Percentiles rank a stretch among this genome's conserved stretches.
Evolutionary conservation across 2,329 filamentous ascomycete species (phyloP).

Genomic region (Ampelomyces quisqualis): DNA sequence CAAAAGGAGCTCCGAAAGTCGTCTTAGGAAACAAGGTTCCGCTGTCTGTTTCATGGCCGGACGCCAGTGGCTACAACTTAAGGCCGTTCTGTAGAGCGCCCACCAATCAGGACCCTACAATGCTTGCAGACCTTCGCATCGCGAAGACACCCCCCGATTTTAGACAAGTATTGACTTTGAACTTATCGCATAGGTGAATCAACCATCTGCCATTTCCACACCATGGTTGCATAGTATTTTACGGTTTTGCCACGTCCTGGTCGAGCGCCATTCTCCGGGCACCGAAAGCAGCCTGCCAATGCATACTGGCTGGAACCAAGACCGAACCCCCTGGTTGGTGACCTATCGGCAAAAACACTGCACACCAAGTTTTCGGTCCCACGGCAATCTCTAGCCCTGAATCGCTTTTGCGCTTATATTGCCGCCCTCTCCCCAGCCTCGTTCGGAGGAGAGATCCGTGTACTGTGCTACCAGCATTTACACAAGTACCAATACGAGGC

Average conservation of each 20-base stretch:
- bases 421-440: not conserved
- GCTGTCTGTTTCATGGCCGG: conserved; percentile 2
- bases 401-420: not conserved
- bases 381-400: not conserved
- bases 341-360: not conserved
- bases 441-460: not conserved
- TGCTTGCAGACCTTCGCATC: not conserved
- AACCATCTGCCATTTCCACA: conserved; percentile 3
- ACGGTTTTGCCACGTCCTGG: conserved; percentile 4
- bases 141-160: not conserved
- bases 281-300: conserved; percentile 9
- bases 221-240: not conserved
- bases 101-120: not conserved
- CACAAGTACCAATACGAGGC: not conserved
- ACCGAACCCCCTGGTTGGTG: conserved; percentile 5
- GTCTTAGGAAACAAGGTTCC: conserved; percentile 3
- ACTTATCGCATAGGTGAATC: not conserved
- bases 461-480: not conserved
- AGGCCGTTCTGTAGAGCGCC: not conserved
- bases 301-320: conserved; percentile 5
- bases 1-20: conserved; percentile 1
- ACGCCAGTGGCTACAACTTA: not conserved
- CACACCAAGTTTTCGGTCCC: not conserved
- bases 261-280: conserved; percentile 5
- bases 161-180: not conserved